Percentiles rank a stretch among this genome's conserved stretches.
These are phyloP conservation scores for Anethum foeniculum DNA, from an alignment of 140 eudicot genomes.

Conservation along the genomic window DNA sequence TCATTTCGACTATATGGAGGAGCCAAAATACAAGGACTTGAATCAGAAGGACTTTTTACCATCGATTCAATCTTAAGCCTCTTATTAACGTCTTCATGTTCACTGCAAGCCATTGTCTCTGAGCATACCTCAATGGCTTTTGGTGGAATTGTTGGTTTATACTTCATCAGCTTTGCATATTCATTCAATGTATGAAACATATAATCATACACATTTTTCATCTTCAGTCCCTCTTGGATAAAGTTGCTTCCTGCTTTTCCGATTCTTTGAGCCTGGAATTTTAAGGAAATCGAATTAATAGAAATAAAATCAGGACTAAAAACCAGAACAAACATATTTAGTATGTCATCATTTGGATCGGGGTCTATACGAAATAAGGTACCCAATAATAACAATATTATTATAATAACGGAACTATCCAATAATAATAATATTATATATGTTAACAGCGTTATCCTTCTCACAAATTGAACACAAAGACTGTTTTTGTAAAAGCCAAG, in stretches of 20 bases:
- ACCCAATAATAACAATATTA: too few species aligned
- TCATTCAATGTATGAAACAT: constrained; percentile 3
- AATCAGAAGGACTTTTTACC: constrained; percentile 9
- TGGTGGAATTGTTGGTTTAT: constrained; percentile 1
- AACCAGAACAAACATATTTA: not conserved
- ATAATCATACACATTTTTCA: constrained; percentile 7
- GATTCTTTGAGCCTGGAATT: constrained; percentile 1
- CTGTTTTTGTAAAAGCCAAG: not conserved
- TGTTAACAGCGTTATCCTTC: not conserved
- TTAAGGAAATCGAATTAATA: not conserved
- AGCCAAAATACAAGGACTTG: constrained; percentile 5
- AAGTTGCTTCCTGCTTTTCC: constrained; percentile 6
- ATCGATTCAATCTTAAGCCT: constrained; percentile 10
- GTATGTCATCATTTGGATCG: not conserved
- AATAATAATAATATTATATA: too few species aligned
- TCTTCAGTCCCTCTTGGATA: constrained; percentile 5
- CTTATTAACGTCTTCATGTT: not conserved
- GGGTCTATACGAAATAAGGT: not conserved
- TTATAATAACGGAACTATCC: too few species aligned
- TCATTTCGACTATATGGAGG: constrained; percentile 8
- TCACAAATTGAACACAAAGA: not conserved
- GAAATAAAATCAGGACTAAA: not conserved
- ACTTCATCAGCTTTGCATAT: constrained; percentile 7
- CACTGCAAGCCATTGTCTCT: constrained; percentile 7
- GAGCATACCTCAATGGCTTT: not conserved